These are phyloP conservation scores for Torulaspora globosa DNA, from an alignment of 1,139 yeast species.

Conservation along the genomic window DNA sequence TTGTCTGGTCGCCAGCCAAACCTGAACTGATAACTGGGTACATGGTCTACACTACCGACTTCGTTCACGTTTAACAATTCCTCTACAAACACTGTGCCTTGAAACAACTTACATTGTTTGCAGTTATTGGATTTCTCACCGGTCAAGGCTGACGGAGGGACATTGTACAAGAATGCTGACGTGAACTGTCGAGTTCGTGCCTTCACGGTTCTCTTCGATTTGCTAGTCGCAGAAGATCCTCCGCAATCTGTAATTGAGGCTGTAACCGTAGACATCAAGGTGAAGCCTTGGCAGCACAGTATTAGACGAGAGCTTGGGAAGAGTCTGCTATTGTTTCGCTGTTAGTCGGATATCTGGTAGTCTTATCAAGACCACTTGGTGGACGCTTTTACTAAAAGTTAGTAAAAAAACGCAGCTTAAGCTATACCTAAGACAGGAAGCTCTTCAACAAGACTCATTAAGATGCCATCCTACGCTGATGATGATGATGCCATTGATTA, in stretches of 20 bases:
- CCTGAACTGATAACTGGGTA: slow-evolving; percentile 18
- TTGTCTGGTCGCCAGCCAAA: slow-evolving; percentile 17
- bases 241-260: slow-evolving; percentile 6
- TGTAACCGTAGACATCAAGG: slow-evolving; percentile 10
- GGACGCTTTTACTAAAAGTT: background rate
- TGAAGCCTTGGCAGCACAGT: background rate
- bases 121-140: slow-evolving; percentile 10
- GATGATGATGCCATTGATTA: slow-evolving; percentile 30
- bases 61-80: slow-evolving; percentile 17
- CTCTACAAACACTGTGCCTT: slow-evolving; percentile 19
- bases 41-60: slow-evolving; percentile 12
- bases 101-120: slow-evolving; percentile 13
- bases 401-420: background rate
- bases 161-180: slow-evolving; percentile 15
- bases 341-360: background rate
- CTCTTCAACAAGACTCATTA: slow-evolving; percentile 1
- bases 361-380: background rate
- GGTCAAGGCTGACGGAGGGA: slow-evolving; percentile 16
- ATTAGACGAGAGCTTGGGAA: background rate
- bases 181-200: slow-evolving; percentile 12
- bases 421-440: background rate
- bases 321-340: background rate
- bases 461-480: slow-evolving; percentile 28
- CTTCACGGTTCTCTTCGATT: slow-evolving; percentile 7
- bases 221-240: slow-evolving; percentile 1